These are phyloP conservation scores for Blepharisma japonicum DNA, from an alignment of 73 alveolate genomes.

Conservation along the genomic window DNA sequence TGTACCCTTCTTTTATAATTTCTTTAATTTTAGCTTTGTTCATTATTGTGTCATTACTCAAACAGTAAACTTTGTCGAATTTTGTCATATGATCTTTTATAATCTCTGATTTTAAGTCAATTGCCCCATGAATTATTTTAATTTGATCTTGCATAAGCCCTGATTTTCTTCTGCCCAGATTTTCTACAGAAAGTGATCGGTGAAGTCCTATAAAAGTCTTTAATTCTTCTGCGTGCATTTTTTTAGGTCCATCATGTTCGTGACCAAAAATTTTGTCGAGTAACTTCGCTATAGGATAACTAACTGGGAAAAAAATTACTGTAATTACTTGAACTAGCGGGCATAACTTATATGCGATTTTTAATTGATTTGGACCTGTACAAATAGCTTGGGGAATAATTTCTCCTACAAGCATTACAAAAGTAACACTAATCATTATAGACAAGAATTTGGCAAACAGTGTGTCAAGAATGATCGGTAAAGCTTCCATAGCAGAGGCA, in stretches of 20 bases:
- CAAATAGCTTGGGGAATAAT: conserved; percentile 93
- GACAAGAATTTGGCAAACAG: conserved; percentile 76
- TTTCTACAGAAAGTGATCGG: neutral
- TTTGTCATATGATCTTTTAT: conserved; percentile 50
- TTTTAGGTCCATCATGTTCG: neutral
- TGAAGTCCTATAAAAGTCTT: conserved; percentile 23
- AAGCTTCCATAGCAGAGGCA: conserved; percentile 91
- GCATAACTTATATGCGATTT: conserved; percentile 75
- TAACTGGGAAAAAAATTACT: conserved; percentile 44
- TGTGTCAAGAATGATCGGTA: conserved; percentile 83
- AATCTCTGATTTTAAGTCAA: conserved; percentile 38
- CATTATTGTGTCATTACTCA: conserved; percentile 39
- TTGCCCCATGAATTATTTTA: conserved; percentile 55
- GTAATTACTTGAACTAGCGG: conserved; percentile 65
- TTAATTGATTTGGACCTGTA: conserved; percentile 87
- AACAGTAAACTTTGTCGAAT: conserved; percentile 41
- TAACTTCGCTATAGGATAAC: conserved; percentile 61
- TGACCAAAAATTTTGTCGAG: conserved; percentile 61
- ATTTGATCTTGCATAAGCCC: neutral
- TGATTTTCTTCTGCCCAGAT: neutral
- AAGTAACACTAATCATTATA: conserved; percentile 80
- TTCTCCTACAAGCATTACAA: conserved; percentile 84
- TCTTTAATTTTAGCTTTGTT: conserved; percentile 33
- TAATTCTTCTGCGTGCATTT: neutral
- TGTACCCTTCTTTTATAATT: conserved; percentile 42